Evolutionary conservation across 495 filamentous ascomycete genomes (phyloP), one percentile per base, ranked within the genome.

Genomic region (Podospora comata): DNA sequence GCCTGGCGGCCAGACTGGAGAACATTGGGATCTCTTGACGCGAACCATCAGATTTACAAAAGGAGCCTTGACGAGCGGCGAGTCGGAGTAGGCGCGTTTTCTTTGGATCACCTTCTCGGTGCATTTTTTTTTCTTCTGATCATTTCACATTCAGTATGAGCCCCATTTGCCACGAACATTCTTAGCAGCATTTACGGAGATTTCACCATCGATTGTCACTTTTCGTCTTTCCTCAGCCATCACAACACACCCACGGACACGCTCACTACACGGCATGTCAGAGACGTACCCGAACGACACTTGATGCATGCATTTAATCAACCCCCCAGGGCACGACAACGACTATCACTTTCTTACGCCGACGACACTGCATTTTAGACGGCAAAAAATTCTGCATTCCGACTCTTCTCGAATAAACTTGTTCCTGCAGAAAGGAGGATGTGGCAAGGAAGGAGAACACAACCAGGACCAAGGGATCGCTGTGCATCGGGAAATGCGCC

Each of bases 1-100:
- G 80, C 48, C 79, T 94, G 13, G 83, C 89, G 74, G 84, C 82
- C 57, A 86, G 83, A 67, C 77, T 92, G 58, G 84, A 82, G 32
- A 76, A 65, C 9, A 54, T 88, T 67, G 78, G 73, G 27, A 71
- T 85, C 65, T 72, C 74, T 59, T 75, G 67, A 73, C 71, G 19
- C n/a, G 2, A 18, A n/a, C 5, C 16, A 11, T 44, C 18, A 27
- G 13, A 15, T 23, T 32, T 19, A 54, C 5, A 20, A 26, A 27
- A 18, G 16, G 26, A 23, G 30, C 1, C 5, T 57, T 26, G 23
- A 23, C 4, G 55, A 58, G 55, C 55, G 55, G 55, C 55, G 55
- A 26, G 55, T 58, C 18, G 65, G 60, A 55, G 39, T 53, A 11
- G 19, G 19, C 20, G 3, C 60, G 27, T 64, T 60, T 30, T 11